Conservation (phyloP, 2,329 filamentous ascomycete species). For the Aspergillus ibericus region DNA sequence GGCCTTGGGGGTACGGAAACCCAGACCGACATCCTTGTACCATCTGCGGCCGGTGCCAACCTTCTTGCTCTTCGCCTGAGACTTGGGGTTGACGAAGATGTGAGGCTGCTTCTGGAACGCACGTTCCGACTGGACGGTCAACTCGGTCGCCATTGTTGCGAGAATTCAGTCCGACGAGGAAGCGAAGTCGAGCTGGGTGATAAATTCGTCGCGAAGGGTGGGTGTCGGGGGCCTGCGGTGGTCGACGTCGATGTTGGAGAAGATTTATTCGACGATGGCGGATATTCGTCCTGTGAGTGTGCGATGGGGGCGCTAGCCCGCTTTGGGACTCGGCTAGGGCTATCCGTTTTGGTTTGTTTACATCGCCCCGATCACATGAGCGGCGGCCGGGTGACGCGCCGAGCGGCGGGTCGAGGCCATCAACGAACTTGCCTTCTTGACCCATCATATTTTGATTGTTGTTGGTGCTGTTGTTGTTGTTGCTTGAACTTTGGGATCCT, state of each 20-base stretch:
- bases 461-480: background rate
- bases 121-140: constrained; percentile 99
- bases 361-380: constrained; percentile 36
- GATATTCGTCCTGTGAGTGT: constrained; percentile 43
- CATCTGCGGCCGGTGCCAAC: constrained; percentile 93
- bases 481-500: no score
- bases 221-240: constrained; percentile 33
- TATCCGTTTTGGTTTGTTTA: constrained; percentile 44
- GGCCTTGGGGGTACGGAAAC: constrained; percentile 97
- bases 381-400: constrained; percentile 31
- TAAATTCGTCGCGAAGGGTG: constrained; percentile 35
- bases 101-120: constrained; percentile 99
- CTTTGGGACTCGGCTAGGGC: constrained; percentile 42
- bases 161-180: constrained; percentile 50
- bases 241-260: constrained; percentile 43
- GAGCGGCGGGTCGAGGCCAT: background rate
- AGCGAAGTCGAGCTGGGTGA: constrained; percentile 38
- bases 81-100: constrained; percentile 99
- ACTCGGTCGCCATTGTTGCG: constrained; percentile 90
- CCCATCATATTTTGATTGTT: background rate
- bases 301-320: constrained; percentile 32
- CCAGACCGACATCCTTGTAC: constrained; percentile 99
- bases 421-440: no score
- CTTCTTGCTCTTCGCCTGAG: constrained; percentile 74
- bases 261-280: constrained; percentile 38